Evolutionary conservation across 306 rosid species (phyloP), one percentile per base, ranked within the genome.

Genomic region (Gillenia trifoliata): DNA sequence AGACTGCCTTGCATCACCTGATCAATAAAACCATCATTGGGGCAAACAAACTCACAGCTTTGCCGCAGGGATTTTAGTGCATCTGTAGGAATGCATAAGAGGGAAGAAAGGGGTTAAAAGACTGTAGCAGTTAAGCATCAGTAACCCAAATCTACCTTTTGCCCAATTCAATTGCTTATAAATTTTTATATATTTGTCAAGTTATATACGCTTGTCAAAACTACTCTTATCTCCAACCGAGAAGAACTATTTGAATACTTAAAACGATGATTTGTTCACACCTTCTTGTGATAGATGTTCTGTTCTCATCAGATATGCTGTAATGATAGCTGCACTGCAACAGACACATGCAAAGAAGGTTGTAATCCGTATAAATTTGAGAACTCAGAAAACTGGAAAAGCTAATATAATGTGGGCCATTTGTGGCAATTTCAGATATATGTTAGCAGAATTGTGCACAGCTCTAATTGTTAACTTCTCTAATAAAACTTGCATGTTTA

Each of bases 261-360:
- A 54, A 70, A 60, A 82, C 79, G 75, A 62, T 72, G 16, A 77
- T 63, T 45, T 78, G 28, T 72, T 80, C 87, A 75, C 80, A 93
- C 98, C 99, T 86, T 94, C 96, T 68, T 64, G 88, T 40, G 97
- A 88, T 34, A 94, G 86, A 69, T 78, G 85, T 75, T 94, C 99
- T 1, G 82, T 85, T 80, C 87, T 90, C 99, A 94, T 94, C 86
- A 94, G 88, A 86, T 94, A 90, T 7, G 96, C 93, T 4, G 88
- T 94, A 70, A 94, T 74, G 82, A 94, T 72, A 66, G 99, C 89
- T 72, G 99, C 99, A 83, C 99, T 93, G 94, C 92, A 89, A 81
- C 61, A 16, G 91, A 77, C 64, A 80, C 74, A 81, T 13, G 38
- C 74, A 80, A 80, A 75, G n/a, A 78, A 77, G 67, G 65, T 25